These are phyloP conservation scores for Termitomyces sp. DNA, from an alignment of 768 basidiomycete species.

Conservation along the genomic window DNA sequence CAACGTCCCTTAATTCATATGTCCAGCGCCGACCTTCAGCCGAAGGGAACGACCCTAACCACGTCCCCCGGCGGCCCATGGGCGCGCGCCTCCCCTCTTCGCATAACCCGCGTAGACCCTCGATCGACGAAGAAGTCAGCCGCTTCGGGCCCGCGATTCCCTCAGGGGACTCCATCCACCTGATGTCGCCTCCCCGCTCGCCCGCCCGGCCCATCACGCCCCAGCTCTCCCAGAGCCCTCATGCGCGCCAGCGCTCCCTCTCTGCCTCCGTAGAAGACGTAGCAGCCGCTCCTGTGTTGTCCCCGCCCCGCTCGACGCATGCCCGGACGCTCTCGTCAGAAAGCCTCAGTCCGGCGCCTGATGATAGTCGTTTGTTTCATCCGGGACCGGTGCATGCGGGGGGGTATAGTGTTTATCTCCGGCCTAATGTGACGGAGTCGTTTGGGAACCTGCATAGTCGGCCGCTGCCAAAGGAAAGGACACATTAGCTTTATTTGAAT, in stretches of 20 bases:
- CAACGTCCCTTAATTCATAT: background rate
- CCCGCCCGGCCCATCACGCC: conserved; percentile 4
- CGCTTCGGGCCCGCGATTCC: background rate
- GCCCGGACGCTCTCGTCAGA: conserved; percentile 21
- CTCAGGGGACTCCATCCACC: conserved; percentile 2
- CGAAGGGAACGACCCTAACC: background rate
- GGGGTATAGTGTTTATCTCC: conserved; percentile 18
- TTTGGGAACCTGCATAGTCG: background rate
- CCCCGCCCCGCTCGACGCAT: conserved; percentile 6
- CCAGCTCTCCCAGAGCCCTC: background rate
- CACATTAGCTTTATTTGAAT: background rate
- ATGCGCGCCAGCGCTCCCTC: conserved; percentile 8
- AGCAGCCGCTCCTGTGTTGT: conserved; percentile 4
- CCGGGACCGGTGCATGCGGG: conserved; percentile 32
- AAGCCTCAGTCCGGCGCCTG: conserved; percentile 11
- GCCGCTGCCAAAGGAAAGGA: background rate
- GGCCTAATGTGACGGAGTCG: background rate
- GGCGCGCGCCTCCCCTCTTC: background rate
- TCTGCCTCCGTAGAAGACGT: conserved; percentile 11
- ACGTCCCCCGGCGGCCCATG: background rate
- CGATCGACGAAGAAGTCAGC: background rate
- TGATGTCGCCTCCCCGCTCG: conserved; percentile 7
- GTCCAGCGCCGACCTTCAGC: background rate
- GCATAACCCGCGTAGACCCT: background rate
- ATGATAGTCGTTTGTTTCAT: conserved; percentile 27